Percentiles rank a stretch among this genome's conserved stretches.
phyloP scores from a whole-genome alignment of 768 basidiomycete species.

The Auriscalpium orientale region DNA sequence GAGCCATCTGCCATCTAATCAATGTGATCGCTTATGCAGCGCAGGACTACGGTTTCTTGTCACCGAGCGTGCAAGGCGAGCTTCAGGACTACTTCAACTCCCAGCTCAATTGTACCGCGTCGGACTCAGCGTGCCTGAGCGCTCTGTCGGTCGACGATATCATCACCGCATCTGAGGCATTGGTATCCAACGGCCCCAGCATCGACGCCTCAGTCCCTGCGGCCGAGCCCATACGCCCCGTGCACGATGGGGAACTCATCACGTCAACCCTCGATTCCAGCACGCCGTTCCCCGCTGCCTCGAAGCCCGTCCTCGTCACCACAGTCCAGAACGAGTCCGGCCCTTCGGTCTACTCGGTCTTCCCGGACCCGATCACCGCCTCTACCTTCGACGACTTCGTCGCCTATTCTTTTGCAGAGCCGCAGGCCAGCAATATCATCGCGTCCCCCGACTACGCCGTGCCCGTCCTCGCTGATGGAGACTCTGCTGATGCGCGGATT shows the following conservation, averaged over 20 bases:
- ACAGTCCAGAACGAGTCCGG: slow-evolving; percentile 70
- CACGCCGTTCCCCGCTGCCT: slow-evolving; percentile 47
- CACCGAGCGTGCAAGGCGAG: slow-evolving; percentile 40
- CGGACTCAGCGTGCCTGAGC: slow-evolving; percentile 43
- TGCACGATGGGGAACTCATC: slow-evolving; percentile 56
- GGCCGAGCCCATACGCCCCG: slow-evolving; percentile 56
- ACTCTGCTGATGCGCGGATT: slow-evolving; percentile 39
- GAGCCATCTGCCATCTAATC: not conserved
- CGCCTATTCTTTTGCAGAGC: slow-evolving; percentile 36
- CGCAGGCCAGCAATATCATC: slow-evolving; percentile 37
- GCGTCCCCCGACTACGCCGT: slow-evolving; percentile 40
- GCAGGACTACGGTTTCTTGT: slow-evolving; percentile 69
- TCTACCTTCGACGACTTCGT: slow-evolving; percentile 34
- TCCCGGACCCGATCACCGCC: slow-evolving; percentile 32
- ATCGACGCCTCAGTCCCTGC: slow-evolving; percentile 49
- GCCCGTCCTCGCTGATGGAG: slow-evolving; percentile 19
- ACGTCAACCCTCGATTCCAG: slow-evolving; percentile 58
- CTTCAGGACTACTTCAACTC: slow-evolving; percentile 47
- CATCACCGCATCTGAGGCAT: slow-evolving; percentile 42
- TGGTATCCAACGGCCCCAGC: slow-evolving; percentile 33
- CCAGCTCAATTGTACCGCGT: slow-evolving; percentile 37
- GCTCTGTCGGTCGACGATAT: slow-evolving; percentile 43
- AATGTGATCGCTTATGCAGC: not conserved
- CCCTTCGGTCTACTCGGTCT: slow-evolving; percentile 43
- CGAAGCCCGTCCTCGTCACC: slow-evolving; percentile 64